Evolutionary conservation across 179 eudicot species (phyloP).

Genomic region (Carnegiea gigantea): DNA sequence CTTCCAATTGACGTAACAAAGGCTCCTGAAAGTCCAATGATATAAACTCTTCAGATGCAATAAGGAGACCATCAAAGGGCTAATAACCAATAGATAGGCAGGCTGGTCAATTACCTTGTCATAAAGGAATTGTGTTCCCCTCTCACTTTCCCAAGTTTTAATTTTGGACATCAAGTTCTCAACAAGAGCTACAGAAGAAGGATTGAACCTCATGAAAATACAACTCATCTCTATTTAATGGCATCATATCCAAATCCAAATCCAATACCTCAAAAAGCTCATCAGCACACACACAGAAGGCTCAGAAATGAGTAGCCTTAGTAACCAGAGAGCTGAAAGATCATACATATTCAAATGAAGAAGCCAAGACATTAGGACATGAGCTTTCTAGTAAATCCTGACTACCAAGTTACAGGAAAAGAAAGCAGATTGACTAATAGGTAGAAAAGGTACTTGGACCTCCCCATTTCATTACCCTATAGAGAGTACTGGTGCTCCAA

Average conservation of each 20-base stretch:
- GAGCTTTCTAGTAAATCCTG: too few relatives aligned
- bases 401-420: too few relatives aligned
- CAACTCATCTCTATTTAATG: background rate
- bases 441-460: too few relatives aligned
- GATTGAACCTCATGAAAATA: background rate
- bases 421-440: background rate
- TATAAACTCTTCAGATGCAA: background rate
- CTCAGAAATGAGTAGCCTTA: background rate
- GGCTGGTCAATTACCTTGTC: conserved; percentile 56
- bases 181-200: conserved; percentile 61
- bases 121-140: conserved; percentile 62
- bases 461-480: too few relatives aligned
- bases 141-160: conserved; percentile 85
- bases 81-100: background rate
- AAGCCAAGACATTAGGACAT: background rate
- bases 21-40: conserved; percentile 45
- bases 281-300: too few relatives aligned
- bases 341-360: background rate
- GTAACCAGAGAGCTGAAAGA: background rate
- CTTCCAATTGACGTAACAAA: conserved; percentile 77
- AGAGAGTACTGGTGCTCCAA: too few relatives aligned
- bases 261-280: too few relatives aligned
- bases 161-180: conserved; percentile 78
- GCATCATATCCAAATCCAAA: background rate
- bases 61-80: background rate